Evolutionary conservation across 2,329 filamentous ascomycete genomes (phyloP), one percentile per base, ranked within the genome.

Genomic region (Penicillium sp.): DNA sequence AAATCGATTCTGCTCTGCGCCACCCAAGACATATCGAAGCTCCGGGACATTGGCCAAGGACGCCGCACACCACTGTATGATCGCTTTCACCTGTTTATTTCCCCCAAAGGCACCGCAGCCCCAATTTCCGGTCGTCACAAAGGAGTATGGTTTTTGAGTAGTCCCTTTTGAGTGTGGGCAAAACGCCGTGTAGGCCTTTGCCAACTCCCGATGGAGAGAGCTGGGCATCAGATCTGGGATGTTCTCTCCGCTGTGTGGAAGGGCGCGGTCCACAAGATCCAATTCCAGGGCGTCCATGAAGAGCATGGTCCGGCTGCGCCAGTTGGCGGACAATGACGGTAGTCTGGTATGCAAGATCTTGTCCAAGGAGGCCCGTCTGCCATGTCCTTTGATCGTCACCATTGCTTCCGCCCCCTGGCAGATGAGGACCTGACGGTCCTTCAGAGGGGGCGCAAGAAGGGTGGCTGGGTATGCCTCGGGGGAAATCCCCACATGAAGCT

Each of bases 221-320:
- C 18, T 18, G 18, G 18, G 18, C 18, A 18, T 18, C 18, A 18
- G 18, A 18, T 18, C 18, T 18, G 18, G 18, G 18, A 18, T 18
- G 18, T 18, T 18, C 18, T 18, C 18, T 18, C 18, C 18, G 11
- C 12, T 18, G 40, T 4, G 40, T 26, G 18, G 29, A 24, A 43
- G 40, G 28, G 18, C 34, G 3, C 18, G 28, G n/a, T 24, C 29
- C 33, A 43, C 11, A 12, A 43, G 9, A 9, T 43, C 40, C 29
- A 43, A 28, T 43, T 43, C 40, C 5, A 43, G 2, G 18, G 40
- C 40, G 11, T 43, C 40, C 40, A 43, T 43, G 9, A 43, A 43
- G 26, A 43, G 40, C 29, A 43, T 43, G 18, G 40, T 35, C 9
- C 29, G 29, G 28, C 27, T 12, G 25, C 34, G 33, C 28, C 29